Evolutionary conservation across 192 early-diverging fungal species (phyloP), one percentile per base, ranked within the genome.

Genomic region (Backusella morwellensis): DNA sequence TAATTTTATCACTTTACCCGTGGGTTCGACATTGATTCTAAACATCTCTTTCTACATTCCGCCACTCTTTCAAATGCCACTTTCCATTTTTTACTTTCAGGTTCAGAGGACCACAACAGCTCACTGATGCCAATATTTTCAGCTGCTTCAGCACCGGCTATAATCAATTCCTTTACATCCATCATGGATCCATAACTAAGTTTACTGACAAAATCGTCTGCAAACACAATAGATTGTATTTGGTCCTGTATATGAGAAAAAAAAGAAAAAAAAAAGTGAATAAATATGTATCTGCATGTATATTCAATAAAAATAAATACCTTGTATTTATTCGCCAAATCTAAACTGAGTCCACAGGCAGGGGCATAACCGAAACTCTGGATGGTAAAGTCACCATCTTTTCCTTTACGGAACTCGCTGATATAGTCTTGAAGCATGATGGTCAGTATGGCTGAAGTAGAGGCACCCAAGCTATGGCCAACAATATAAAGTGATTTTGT

Each of bases 391-490:
- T 81, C 75, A 12, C 80, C 52, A 52, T 72, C 63, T 67, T 52
- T 73, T 8, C 81, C 83, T 34, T 86, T 84, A 29, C 77, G 76
- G 67, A 86, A 88, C 63, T 88, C 87, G 36, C 82, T 81, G 9
- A 88, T 83, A 70, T 89, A 86, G 73, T 92, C 89, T 44, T 85
- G 81, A 7, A 95, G 66, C 91, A 94, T 92, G 47, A 94, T 95
- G 34, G 91, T 91, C 72, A 95, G 71, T 19, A 93, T 87, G 15
- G 92, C 88, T 1, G 93, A 92, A 0, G 92, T 92, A 7, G 89
- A 91, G 6, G 83, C 93, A 23, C 93, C 93, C n/a, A 95, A 83
- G 72, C 89, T 91, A 74, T 94, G 93, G 0, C 93, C 93, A 26
- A 93, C 92, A 78, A 94, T 92, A 71, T 90, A 87, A 41, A 94